Evolutionary conservation across 2,329 filamentous ascomycete species (phyloP), one percentile per base, ranked within the genome.

Genomic region (Paecilomyces niveus): DNA sequence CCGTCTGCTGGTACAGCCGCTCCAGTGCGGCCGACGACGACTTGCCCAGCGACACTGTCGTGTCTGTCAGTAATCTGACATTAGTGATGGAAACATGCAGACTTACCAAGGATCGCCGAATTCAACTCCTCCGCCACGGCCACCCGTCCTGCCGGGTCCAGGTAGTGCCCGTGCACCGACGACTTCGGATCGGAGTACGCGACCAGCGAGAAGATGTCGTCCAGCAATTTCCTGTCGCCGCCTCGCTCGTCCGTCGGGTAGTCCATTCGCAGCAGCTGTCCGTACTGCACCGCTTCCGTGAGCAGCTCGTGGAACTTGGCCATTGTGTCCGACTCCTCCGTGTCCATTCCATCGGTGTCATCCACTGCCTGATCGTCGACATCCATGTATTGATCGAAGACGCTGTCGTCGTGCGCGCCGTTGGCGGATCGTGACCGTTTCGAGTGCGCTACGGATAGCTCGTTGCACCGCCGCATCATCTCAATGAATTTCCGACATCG

Each of bases 401-500:
- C 75, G 33, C 74, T 75, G 24, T 73, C 66, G 39, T 76, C 76
- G 55, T 82, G 60, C 6, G 61, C 57, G 18, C 69, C 78, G 72
- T 61, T 81, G 70, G 71, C 65, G 32, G 67, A 57, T 54, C 69
- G 69, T 31, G 72, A 62, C 65, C 74, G 65, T 61, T 80, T 81
- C 3, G 64, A 60, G 21, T 67, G 59, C 11, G 66, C 59, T 3
- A 71, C 65, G 8, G 80, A 78, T 18, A 89, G 74, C 64, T 92
- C 88, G 2, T 87, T 86, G 35, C 86, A 87, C 59, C 83, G 84
- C 49, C 89, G 84, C 67, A 96, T 91, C 88, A 99, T 93, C 73
- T 99, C 94, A 61, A 97, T 88, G 72, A 97, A 97, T 70, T 94
- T 95, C 60, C 92, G 86, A 70, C 92, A 97, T 64, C 88, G 85